Conservation (phyloP, 2,329 filamentous ascomycete genomes). For the Botrytis cinerea region DNA sequence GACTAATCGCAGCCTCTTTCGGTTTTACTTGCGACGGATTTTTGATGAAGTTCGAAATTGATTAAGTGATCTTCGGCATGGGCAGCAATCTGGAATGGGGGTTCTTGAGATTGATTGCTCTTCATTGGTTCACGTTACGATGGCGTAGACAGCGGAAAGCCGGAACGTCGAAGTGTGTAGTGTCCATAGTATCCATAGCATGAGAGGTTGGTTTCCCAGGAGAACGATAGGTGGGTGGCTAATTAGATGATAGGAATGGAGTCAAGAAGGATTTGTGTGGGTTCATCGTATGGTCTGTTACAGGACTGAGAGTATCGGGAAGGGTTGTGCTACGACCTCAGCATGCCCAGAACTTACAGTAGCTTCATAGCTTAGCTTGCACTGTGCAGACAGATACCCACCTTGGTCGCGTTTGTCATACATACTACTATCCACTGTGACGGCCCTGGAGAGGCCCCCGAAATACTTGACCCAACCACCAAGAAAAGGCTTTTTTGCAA, state of each 20-base stretch:
- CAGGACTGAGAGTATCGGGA: neutral
- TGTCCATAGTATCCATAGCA: neutral
- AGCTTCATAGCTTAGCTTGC: neutral
- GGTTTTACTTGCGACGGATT: neutral
- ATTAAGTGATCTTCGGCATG: slow-evolving; percentile 18
- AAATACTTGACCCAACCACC: neutral
- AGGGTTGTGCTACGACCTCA: slow-evolving; percentile 2
- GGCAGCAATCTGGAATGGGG: neutral
- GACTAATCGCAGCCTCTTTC: neutral
- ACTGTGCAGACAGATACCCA: slow-evolving; percentile 4
- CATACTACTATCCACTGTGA: slow-evolving; percentile 4
- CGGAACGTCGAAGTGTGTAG: neutral
- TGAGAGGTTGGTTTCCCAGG: neutral
- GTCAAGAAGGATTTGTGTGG: slow-evolving; percentile 2
- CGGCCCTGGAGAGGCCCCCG: neutral
- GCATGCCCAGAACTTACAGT: neutral
- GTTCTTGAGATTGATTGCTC: neutral
- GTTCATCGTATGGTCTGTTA: slow-evolving; percentile 14
- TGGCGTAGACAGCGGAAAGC: neutral
- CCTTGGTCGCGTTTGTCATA: neutral
- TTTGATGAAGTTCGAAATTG: neutral
- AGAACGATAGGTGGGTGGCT: neutral
- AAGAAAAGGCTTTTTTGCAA: neutral
- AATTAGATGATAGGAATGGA: neutral
- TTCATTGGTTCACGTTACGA: slow-evolving; percentile 21